These are phyloP conservation scores for Pseudonectria buxi DNA, from an alignment of 2,329 filamentous ascomycete genomes.

Conservation along the genomic window DNA sequence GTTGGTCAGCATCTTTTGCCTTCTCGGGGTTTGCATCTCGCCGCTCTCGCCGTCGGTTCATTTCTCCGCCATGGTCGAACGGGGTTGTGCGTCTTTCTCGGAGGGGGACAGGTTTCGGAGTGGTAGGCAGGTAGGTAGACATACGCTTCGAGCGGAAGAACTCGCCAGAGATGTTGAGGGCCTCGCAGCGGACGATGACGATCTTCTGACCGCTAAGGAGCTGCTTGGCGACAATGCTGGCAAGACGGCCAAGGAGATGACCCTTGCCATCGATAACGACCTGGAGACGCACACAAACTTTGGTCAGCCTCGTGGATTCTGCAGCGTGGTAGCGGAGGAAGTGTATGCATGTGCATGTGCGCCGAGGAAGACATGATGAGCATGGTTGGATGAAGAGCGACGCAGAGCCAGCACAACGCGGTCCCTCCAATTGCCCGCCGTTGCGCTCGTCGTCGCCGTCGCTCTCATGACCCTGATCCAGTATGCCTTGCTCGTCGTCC, in stretches of 20 bases:
- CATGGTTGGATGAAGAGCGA: too few relatives aligned
- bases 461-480: background rate
- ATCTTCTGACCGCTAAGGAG: constrained; percentile 99
- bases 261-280: constrained; percentile 99
- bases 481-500: too few relatives aligned
- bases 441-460: background rate
- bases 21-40: constrained; percentile 4
- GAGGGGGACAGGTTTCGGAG: background rate
- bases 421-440: background rate
- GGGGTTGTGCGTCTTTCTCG: background rate
- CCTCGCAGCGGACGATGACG: constrained; percentile 96
- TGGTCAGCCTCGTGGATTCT: constrained; percentile 15
- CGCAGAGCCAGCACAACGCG: background rate
- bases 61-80: background rate
- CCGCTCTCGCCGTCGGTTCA: constrained; percentile 10
- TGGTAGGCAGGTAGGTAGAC: constrained; percentile 38
- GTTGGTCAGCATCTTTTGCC: constrained; percentile 38
- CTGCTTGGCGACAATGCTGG: constrained; percentile 98
- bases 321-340: constrained; percentile 1
- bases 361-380: too few relatives aligned
- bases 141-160: constrained; percentile 99
- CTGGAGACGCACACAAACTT: constrained; percentile 38
- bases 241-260: constrained; percentile 98
- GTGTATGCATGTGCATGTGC: too few relatives aligned
- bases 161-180: constrained; percentile 99